Conservation (phyloP, 805 yeast genomes). For the Blastobotrys terrestris region DNA sequence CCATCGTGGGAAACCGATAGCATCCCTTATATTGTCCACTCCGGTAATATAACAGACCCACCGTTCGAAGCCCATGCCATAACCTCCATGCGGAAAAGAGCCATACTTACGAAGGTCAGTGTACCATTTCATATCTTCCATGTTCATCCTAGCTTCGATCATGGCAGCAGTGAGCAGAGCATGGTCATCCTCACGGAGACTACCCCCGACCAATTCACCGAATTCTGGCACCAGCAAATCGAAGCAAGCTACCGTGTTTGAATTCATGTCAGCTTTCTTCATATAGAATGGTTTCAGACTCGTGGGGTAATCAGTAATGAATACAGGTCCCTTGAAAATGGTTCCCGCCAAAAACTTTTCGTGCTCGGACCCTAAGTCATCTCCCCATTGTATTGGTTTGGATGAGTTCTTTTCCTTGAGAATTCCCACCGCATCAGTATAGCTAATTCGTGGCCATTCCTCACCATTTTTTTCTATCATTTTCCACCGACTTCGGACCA, state of each 20-base stretch:
- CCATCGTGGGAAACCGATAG: slow-evolving; percentile 79
- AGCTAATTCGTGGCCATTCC: slow-evolving; percentile 67
- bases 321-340: slow-evolving; percentile 63
- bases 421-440: slow-evolving; percentile 64
- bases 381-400: slow-evolving; percentile 51
- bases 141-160: slow-evolving; percentile 48
- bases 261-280: slow-evolving; percentile 41
- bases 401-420: slow-evolving; percentile 31
- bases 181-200: slow-evolving; percentile 73
- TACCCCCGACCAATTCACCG: slow-evolving; percentile 94
- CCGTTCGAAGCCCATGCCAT: slow-evolving; percentile 92
- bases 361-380: slow-evolving; percentile 70
- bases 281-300: slow-evolving; percentile 85
- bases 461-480: slow-evolving; percentile 34
- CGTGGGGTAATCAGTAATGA: slow-evolving; percentile 83
- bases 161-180: slow-evolving; percentile 46
- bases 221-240: slow-evolving; percentile 85
- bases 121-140: slow-evolving; percentile 68
- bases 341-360: slow-evolving; percentile 85
- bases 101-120: slow-evolving; percentile 68
- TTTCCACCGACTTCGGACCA: slow-evolving; percentile 52
- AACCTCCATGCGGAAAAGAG: slow-evolving; percentile 91
- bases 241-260: slow-evolving; percentile 75
- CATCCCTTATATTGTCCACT: slow-evolving; percentile 76
- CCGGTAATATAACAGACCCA: slow-evolving; percentile 66